Base-by-base conservation (phyloP, 129 eudicot species). In the Helichrysum umbraculigerum region DNA sequence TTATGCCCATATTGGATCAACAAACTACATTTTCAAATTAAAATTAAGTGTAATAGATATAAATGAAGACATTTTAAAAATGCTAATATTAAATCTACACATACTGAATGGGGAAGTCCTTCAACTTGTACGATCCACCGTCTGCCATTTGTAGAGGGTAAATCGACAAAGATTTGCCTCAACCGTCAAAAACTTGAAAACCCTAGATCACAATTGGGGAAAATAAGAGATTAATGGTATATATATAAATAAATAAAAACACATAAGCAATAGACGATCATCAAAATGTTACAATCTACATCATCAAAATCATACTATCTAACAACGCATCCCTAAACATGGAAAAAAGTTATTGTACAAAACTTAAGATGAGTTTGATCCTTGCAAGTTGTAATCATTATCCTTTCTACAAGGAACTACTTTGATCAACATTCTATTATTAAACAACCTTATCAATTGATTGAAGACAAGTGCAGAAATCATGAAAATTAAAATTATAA, bases 381-480 rank as follows among this genome's bases (percentile, higher is more conserved):
- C 52, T 44, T 44, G 52, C 62, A 56, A 56, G n/a, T n/a, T 56
- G 25, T 4, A 56, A 56, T 56, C 28, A 7, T 17, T 6, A 56
- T 56, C 11, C 10, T 56, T 21, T 56, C 25, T 0, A 56, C 25
- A 56, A 56, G 25, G 11, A 19, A 56, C 2, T 44, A 44, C n/a
- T n/a, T n/a, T n/a, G n/a, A n/a, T 44, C 17, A 44, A 14, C 52
- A 44, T 44, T 44, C 52, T 52, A 67, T 67, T 76, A 39, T 35
- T 76, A 68, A 76, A 54, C 74, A 67, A 76, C 47, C 35, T 35
- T 52, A 67, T 66, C n/a, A 57, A 76, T 68, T 57, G 71, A 56
- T 8, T 21, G 4, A 66, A 70, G 30, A 54, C 4, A 30, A 35
- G 74, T 25, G 59, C 75, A 54, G 25, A 76, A 17, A 76, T 76